These are phyloP conservation scores for Ascochyta fabae DNA, from an alignment of 2,329 filamentous ascomycete genomes.

Conservation along the genomic window DNA sequence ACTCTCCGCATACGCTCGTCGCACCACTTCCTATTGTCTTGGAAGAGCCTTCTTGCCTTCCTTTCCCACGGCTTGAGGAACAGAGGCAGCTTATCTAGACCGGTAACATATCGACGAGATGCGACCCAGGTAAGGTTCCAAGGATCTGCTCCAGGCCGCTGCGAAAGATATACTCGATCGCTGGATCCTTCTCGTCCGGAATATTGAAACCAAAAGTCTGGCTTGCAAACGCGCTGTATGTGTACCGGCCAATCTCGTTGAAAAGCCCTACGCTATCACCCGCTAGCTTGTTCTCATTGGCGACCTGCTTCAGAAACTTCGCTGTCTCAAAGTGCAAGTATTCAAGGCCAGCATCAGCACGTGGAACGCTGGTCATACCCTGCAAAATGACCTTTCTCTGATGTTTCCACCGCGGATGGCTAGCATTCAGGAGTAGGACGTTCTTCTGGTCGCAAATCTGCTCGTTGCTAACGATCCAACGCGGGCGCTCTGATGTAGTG, in stretches of 20 bases:
- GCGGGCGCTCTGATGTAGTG: conserved; percentile 42
- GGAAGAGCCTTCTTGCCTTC: conserved; percentile 7
- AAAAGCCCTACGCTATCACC: conserved; percentile 7
- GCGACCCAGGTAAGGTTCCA: conserved; percentile 6
- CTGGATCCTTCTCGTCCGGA: conserved; percentile 5
- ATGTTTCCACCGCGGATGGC: conserved; percentile 12
- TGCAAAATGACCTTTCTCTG: conserved; percentile 14
- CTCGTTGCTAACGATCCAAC: conserved; percentile 23
- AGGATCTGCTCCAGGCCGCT: conserved; percentile 14
- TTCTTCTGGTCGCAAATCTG: conserved; percentile 18
- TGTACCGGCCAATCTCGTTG: conserved; percentile 14
- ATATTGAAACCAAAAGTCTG: conserved; percentile 18
- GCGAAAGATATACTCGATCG: conserved; percentile 13
- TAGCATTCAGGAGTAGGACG: conserved; percentile 6
- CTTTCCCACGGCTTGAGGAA: conserved; percentile 13
- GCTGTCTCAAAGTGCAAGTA: conserved; percentile 18
- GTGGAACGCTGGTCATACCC: conserved; percentile 15
- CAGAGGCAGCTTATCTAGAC: conserved; percentile 8
- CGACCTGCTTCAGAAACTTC: conserved; percentile 13
- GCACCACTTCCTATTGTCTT: conserved; percentile 13
- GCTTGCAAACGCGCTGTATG: conserved; percentile 16
- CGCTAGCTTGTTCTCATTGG: neutral
- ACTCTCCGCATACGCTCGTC: conserved; percentile 5
- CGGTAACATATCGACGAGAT: conserved; percentile 12
- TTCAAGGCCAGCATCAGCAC: conserved; percentile 10